Conservation (phyloP, 176 grass and related monocot species). For the Tillandsia leiboldiana region DNA sequence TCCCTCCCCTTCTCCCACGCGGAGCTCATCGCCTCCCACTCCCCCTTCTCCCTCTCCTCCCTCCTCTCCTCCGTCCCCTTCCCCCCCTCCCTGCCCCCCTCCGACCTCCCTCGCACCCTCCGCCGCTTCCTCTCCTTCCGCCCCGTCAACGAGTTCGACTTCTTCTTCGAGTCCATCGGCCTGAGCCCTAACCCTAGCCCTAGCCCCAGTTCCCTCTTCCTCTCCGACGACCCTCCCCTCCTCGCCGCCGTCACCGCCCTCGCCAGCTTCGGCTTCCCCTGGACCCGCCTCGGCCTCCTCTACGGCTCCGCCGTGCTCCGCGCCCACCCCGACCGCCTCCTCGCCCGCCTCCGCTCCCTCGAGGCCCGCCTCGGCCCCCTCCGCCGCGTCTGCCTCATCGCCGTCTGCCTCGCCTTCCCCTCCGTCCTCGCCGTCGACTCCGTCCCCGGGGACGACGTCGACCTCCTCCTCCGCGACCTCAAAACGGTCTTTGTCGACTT, state of each 20-base stretch:
- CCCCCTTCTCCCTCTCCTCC: conserved; percentile 46
- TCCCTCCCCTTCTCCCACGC: conserved; percentile 52
- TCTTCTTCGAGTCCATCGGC: conserved; percentile 91
- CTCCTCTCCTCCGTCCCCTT: conserved; percentile 36
- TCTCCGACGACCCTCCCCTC: conserved; percentile 42
- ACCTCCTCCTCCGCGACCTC: conserved; percentile 43
- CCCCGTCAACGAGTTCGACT: conserved; percentile 76
- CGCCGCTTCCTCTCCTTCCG: conserved; percentile 46
- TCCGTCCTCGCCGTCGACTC: conserved; percentile 27
- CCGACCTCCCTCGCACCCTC: conserved; percentile 32
- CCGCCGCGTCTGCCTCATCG: conserved; percentile 39
- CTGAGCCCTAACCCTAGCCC: conserved; percentile 1
- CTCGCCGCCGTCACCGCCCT: conserved; percentile 42
- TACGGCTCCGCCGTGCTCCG: conserved; percentile 34
- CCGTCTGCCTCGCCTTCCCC: conserved; percentile 58
- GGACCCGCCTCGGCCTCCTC: conserved; percentile 42
- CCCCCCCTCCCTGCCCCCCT: conserved; percentile 19
- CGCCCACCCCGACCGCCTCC: conserved; percentile 30
- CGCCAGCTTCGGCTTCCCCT: conserved; percentile 59
- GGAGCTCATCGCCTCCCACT: conserved; percentile 47
- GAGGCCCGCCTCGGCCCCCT: conserved; percentile 29
- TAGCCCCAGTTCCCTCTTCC: conserved; percentile 34
- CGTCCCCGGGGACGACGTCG: conserved; percentile 16
- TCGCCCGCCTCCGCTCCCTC: conserved; percentile 35
- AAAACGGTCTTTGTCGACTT: conserved; percentile 26